Evolutionary conservation across 306 rosid species (phyloP), one percentile per base, ranked within the genome.

Genomic region (Cucurbita argyrosperma): DNA sequence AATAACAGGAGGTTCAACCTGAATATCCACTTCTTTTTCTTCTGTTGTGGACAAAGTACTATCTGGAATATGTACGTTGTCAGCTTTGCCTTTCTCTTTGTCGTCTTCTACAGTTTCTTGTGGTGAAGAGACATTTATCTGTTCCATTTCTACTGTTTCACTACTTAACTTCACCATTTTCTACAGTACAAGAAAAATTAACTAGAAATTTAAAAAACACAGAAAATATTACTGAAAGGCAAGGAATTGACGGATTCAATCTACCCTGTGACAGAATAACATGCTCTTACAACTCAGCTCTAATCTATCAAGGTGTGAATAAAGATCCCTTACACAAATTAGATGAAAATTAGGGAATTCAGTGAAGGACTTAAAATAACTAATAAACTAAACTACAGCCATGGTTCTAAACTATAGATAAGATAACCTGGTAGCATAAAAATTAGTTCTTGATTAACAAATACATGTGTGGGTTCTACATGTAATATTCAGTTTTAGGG

Each of bases 91-190:
- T 45, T 40, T 62, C 47, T 75, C 72, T 8, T 38, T 63, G 55
- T 75, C 78, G 26, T 52, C 64, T 73, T 73, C 66, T 73, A 54
- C 39, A 45, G 53, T 72, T 72, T 55, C 53, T 42, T 55, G 14
- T 19, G 52, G 52, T 54, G 76, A 19, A 54, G 53, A 69, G 26
- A 69, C 12, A 50, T 56, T 43, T 35, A 42, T 57, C 9, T 57
- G 53, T 23, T 74, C 77, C 15, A 43, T 35, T 60, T 74, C 47
- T n/a, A 60, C 57, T 47, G 74, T 14, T 50, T 70, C 74, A 50
- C 74, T 50, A 35, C 14, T 68, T 14, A 50, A 8, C 45, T 70
- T 50, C 45, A 50, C 59, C 4, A 15, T 70, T 70, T 70, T 9
- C 74, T 70, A 15, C 59, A 50, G 60, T 70, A 14, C 10, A 70